Base-by-base conservation (phyloP, 306 rosid species). In the Citrullus colocynthis region DNA sequence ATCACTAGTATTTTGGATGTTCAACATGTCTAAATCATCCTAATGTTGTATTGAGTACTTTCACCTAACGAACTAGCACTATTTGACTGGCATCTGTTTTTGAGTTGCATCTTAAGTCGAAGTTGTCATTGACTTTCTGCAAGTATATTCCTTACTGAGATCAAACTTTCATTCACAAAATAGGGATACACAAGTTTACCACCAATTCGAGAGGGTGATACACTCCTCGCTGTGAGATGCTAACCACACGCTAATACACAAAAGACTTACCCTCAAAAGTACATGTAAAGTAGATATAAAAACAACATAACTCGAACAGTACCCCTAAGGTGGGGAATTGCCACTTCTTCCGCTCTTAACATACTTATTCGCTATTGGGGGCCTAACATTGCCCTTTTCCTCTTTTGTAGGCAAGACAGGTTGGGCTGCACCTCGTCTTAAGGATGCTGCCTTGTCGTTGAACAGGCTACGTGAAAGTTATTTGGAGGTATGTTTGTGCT, bases 401-500 rank as follows among this genome's bases (percentile, higher is more conserved):
- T 14, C 36, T 44, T n/a, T 20, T n/a, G 34, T 85, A 94, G 97
- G 98, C 81, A 94, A 85, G 79, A 75, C 85, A 16, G 96, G 97
- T 79, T 90, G 96, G 96, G 96, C 97, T 15, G 98, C 98, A 4
- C 98, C 97, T 65, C 95, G 93, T 81, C 97, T 94, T 60, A 92
- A 90, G 85, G 97, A 94, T 80, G 97, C 96, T 69, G 87, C 86
- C 70, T 88, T 90, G 79, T 94, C 98, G 54, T 81, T 87, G 16
- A 96, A 92, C 87, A 90, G 84, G 90, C 80, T 94, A 54, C 90
- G 92, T 21, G 98, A 94, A 88, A 85, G 97, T 69, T 91, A 94
- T 81, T 75, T 88, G 82, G 97, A 91, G 96, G 98, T 91, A 49
- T 81, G 93, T 83, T 59, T 64, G 55, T 67, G 9, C 41, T 61